Evolutionary conservation across 2,329 filamentous ascomycete genomes (phyloP), one percentile per base, ranked within the genome.

Genomic region (Penicillium sp.): DNA sequence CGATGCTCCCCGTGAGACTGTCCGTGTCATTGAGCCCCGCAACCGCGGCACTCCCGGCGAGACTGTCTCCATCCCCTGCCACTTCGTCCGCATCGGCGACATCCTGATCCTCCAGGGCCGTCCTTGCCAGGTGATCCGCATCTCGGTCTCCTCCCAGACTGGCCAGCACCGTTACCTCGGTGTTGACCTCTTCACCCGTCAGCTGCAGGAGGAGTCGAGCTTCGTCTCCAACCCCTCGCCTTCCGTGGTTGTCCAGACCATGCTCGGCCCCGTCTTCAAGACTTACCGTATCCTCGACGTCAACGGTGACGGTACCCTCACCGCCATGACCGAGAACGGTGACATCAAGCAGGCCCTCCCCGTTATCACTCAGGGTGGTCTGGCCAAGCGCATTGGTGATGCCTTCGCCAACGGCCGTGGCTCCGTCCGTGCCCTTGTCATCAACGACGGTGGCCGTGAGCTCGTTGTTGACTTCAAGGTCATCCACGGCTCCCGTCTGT

Each of bases 141-240:
- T 99, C 88, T 96, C 92, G 68, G 96, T 93, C 81, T 98, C 93
- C 57, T 86, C 91, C 68, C 93, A 96, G 83, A 99, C 95, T 62
- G 95, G 95, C 78, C 95, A 99, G 87, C 93, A 99, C 89, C 91
- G 95, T 77, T 99, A 98, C 87, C 90, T 99, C 64, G 95, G 95
- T 87, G 95, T 99, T 69, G 95, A 99, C 81, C 90, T 99, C 74
- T 99, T 99, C 91, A 97, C 93, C 85, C 96, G 96, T 87, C 91
- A 98, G 84, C 87, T 99, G 67, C 92, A 98, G 76, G 95, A 99
- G 84, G 95, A 99, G 89, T 96, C 91, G 56, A 93, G 90, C 72
- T 97, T 96, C 82, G 88, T 98, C 82, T 93, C 91, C 81, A 96
- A 96, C 89, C 95, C 95, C 65, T 91, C 90, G 67, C 93, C 93